Evolutionary conservation across 2,329 filamentous ascomycete genomes (phyloP).

Genomic region (Alternaria atra): DNA sequence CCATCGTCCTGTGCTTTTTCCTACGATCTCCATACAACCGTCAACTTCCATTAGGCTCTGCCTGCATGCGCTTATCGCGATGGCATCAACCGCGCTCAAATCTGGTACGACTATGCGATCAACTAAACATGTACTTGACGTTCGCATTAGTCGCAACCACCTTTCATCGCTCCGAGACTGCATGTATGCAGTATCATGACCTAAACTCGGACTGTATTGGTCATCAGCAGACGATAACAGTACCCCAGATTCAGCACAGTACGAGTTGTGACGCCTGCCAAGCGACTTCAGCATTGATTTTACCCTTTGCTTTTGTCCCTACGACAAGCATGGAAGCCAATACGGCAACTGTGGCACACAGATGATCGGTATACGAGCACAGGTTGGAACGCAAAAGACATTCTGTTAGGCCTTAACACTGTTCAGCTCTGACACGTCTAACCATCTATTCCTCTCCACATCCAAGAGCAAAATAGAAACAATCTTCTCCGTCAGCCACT

Average conservation of each 20-base stretch:
- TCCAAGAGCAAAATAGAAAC: constrained; percentile 4
- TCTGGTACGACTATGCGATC: constrained; percentile 1
- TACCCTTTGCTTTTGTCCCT: constrained; percentile 31
- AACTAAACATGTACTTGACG: background rate
- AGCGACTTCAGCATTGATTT: background rate
- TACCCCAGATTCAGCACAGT: constrained; percentile 22
- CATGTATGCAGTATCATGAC: constrained; percentile 15
- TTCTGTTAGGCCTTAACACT: background rate
- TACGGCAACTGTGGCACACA: constrained; percentile 16
- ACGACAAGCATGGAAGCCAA: constrained; percentile 14
- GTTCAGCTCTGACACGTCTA: background rate
- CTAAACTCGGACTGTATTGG: constrained; percentile 13
- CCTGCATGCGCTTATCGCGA: constrained; percentile 2
- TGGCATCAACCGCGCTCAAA: constrained; percentile 1
- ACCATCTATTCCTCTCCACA: background rate
- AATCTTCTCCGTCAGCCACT: constrained; percentile 4
- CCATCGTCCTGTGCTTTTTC: constrained; percentile 27
- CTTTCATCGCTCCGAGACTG: constrained; percentile 15
- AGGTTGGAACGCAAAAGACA: background rate
- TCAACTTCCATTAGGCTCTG: constrained; percentile 10
- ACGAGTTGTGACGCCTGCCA: background rate
- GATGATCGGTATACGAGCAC: constrained; percentile 8
- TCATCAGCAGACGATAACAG: constrained; percentile 13
- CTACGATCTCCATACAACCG: constrained; percentile 37
- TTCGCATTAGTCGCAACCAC: constrained; percentile 18